phyloP scores from a whole-genome alignment of 176 grass and related monocot genomes.

The Aegilops tauschii region DNA sequence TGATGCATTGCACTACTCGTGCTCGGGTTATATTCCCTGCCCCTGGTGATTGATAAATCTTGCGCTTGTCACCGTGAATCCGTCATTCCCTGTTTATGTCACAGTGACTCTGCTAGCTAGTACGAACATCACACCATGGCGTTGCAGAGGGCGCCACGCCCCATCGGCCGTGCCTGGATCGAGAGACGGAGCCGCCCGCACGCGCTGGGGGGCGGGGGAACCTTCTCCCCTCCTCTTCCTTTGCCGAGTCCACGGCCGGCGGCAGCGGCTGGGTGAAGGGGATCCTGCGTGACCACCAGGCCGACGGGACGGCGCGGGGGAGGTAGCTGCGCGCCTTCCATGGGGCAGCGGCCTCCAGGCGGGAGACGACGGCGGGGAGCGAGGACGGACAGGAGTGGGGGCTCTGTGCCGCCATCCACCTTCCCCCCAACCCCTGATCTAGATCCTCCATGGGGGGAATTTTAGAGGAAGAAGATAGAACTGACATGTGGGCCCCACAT shows the following conservation, averaged over 20 bases:
- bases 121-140: too few relatives aligned
- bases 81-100: not conserved
- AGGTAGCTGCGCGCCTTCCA: constrained; percentile 50
- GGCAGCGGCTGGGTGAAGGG: not conserved
- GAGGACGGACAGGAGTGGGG: not conserved
- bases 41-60: not conserved
- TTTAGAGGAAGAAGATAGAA: too few relatives aligned
- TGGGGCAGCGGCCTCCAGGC: constrained; percentile 28
- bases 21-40: not conserved
- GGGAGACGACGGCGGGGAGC: constrained; percentile 8
- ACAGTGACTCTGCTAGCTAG: not conserved
- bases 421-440: not conserved
- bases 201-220: not conserved
- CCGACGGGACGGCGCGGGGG: constrained; percentile 16
- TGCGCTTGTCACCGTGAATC: not conserved
- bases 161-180: not conserved
- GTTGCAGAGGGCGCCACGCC: too few relatives aligned
- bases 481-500: too few relatives aligned
- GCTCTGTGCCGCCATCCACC: not conserved
- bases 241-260: not conserved
- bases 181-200: not conserved
- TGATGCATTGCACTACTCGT: not conserved
- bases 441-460: too few relatives aligned
- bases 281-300: constrained; percentile 42
- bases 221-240: not conserved